Evolutionary conservation across 805 yeast species (phyloP).

Genomic region (Cephaloascus fragrans): DNA sequence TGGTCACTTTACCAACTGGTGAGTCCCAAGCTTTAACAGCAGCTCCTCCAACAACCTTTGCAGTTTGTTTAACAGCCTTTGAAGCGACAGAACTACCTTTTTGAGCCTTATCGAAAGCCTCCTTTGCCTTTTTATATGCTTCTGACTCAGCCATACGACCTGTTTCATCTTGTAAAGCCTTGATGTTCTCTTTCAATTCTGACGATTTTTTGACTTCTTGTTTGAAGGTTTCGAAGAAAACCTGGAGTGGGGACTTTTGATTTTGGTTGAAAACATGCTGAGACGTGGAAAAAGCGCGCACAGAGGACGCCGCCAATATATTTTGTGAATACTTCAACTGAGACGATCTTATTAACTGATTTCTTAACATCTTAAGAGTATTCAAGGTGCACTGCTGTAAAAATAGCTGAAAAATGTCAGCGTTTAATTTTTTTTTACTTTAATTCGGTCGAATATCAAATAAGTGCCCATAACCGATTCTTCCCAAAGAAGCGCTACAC

Average conservation of each 20-base stretch:
- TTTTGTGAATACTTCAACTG: too few species aligned
- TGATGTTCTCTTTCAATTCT: slow-evolving; percentile 86
- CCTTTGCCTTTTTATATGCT: slow-evolving; percentile 86
- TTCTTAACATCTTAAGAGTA: too few species aligned
- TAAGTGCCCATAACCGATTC: too few species aligned
- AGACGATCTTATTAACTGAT: too few species aligned
- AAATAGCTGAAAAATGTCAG: too few species aligned
- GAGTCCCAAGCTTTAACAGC: slow-evolving; percentile 96
- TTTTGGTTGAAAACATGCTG: slow-evolving; percentile 8
- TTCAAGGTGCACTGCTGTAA: too few species aligned
- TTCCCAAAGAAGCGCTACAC: too few species aligned
- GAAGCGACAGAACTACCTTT: slow-evolving; percentile 58
- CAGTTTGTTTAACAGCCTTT: slow-evolving; percentile 75
- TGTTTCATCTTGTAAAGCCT: slow-evolving; percentile 91
- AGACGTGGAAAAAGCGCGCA: slow-evolving; percentile 9
- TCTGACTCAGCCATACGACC: slow-evolving; percentile 91
- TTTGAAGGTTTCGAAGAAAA: slow-evolving; percentile 86
- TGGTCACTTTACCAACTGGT: slow-evolving; percentile 81
- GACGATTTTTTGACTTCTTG: slow-evolving; percentile 84
- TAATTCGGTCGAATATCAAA: too few species aligned
- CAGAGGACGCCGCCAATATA: too few species aligned
- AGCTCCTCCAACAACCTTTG: slow-evolving; percentile 85
- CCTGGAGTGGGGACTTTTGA: slow-evolving; percentile 76
- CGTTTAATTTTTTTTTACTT: too few species aligned
- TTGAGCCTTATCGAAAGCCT: slow-evolving; percentile 83